These are phyloP conservation scores for Conidiobolus incongruus DNA, from an alignment of 371 early-diverging fungal species.

Conservation along the genomic window DNA sequence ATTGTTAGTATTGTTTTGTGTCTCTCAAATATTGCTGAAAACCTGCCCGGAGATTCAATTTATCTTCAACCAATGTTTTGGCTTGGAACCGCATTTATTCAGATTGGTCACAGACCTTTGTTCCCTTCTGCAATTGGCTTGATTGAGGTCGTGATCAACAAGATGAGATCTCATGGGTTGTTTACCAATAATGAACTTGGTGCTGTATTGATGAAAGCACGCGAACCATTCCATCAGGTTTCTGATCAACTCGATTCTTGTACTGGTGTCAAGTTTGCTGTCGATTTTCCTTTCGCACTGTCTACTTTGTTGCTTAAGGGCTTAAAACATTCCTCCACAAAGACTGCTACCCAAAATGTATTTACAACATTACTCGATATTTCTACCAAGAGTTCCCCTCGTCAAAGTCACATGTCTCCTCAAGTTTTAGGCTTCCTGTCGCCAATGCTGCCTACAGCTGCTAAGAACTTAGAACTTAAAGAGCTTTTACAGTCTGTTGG, in stretches of 20 bases:
- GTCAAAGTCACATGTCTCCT: slow-evolving; percentile 12
- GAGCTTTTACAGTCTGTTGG: slow-evolving; percentile 33
- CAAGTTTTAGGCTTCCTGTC: slow-evolving; percentile 51
- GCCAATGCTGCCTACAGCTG: slow-evolving; percentile 42
- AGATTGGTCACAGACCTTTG: slow-evolving; percentile 57
- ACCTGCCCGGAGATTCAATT: slow-evolving; percentile 50
- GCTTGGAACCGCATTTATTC: slow-evolving; percentile 64
- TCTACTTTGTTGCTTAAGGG: slow-evolving; percentile 65
- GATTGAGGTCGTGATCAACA: slow-evolving; percentile 39
- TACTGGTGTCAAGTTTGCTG: slow-evolving; percentile 57
- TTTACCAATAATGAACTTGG: slow-evolving; percentile 42
- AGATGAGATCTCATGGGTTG: slow-evolving; percentile 44
- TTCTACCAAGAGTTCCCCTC: slow-evolving; percentile 23
- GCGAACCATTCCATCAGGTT: slow-evolving; percentile 27
- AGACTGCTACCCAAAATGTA: slow-evolving; percentile 41
- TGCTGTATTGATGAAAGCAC: slow-evolving; percentile 39
- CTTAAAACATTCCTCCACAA: slow-evolving; percentile 43
- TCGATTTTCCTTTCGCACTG: slow-evolving; percentile 72
- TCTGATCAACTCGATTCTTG: slow-evolving; percentile 38
- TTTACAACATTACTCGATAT: slow-evolving; percentile 49
- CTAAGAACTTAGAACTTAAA: slow-evolving; percentile 29
- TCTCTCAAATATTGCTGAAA: slow-evolving; percentile 62
- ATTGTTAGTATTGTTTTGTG: slow-evolving; percentile 72
- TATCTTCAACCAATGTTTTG: slow-evolving; percentile 71
- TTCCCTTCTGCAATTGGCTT: slow-evolving; percentile 48